Base-by-base conservation (phyloP, 2,329 filamentous ascomycete species). In the Phaeosphaeria sp. region DNA sequence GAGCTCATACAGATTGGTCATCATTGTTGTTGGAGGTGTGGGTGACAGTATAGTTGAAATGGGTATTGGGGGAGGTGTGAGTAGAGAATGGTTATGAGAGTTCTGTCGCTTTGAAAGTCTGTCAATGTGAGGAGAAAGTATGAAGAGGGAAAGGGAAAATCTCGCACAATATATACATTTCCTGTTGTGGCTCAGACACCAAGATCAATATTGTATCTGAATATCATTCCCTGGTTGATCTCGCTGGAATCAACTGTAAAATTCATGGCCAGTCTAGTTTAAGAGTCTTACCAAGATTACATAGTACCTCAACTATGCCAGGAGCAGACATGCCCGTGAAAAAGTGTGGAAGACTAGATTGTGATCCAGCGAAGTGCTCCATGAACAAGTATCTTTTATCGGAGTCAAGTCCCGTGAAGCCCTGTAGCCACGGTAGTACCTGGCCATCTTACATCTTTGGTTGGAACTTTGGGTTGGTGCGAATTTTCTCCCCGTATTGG, bases 401-500 rank as follows among this genome's bases (percentile, higher is more conserved):
- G n/a, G n/a, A n/a, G n/a, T n/a, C n/a, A n/a, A n/a, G n/a, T n/a
- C n/a, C n/a, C n/a, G n/a, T n/a, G n/a, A n/a, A n/a, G n/a, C n/a
- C n/a, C n/a, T n/a, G n/a, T n/a, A n/a, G n/a, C n/a, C n/a, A n/a
- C n/a, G n/a, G n/a, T n/a, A n/a, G n/a, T n/a, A n/a, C n/a, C n/a
- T n/a, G 25, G 11, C 30, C n/a, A 4, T 43, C 18, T 27, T 51
- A 66, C 45, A 65, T 45, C 30, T 59, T 61, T 17, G 60, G 46
- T 57, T 64, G 57, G 27, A 60, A 66, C 53, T 51, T 66, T 27
- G 71, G 69, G 61, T 71, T 72, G n/a, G 57, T 81, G 50, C 80
- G 69, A 45, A 83, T 78, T 49, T 67, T 63, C 67, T 81, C 78
- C 1, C 81, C 82, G 62, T 79, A 81, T 33, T 64, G 72, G 51